Conservation (phyloP, 306 rosid genomes). For the Potentilla sterilis region DNA sequence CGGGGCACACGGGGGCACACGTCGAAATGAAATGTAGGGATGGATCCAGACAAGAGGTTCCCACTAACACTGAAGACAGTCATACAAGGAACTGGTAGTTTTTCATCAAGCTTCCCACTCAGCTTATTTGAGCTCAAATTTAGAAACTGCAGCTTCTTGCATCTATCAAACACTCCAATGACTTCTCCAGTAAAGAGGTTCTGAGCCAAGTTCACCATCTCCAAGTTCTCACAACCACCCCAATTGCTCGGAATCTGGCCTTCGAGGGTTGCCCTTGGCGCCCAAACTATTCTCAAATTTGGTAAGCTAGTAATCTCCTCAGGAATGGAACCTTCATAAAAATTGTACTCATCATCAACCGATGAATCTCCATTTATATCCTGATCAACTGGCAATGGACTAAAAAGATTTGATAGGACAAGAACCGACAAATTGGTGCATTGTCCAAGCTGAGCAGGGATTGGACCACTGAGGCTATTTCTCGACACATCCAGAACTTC, state of each 20-base stretch:
- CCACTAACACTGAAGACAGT: slow-evolving; percentile 23
- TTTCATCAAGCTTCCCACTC: slow-evolving; percentile 26
- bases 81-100: slow-evolving; percentile 34
- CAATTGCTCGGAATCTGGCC: slow-evolving; percentile 35
- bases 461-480: slow-evolving; percentile 34
- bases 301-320: slow-evolving; percentile 21
- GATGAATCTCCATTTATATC: slow-evolving; percentile 4
- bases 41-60: slow-evolving; percentile 30
- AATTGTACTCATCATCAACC: slow-evolving; percentile 24
- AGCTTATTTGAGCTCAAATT: slow-evolving; percentile 36
- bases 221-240: slow-evolving; percentile 34
- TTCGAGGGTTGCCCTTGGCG: slow-evolving; percentile 21
- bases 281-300: slow-evolving; percentile 25
- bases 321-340: slow-evolving; percentile 36
- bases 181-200: slow-evolving; percentile 27
- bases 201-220: slow-evolving; percentile 33
- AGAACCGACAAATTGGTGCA: slow-evolving; percentile 30
- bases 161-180: slow-evolving; percentile 29
- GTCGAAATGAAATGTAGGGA: slow-evolving; percentile 21
- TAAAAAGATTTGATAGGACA: slow-evolving; percentile 30
- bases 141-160: slow-evolving; percentile 33
- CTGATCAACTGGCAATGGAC: slow-evolving; percentile 5
- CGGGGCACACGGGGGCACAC: slow-evolving; percentile 17
- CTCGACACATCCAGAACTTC: slow-evolving; percentile 40
- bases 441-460: slow-evolving; percentile 32